A percentile compares a stretch with the other conserved stretches of the same genome.
phyloP scores from a whole-genome alignment of 2,329 filamentous ascomycete species.

The Hypoxylon sp. region DNA sequence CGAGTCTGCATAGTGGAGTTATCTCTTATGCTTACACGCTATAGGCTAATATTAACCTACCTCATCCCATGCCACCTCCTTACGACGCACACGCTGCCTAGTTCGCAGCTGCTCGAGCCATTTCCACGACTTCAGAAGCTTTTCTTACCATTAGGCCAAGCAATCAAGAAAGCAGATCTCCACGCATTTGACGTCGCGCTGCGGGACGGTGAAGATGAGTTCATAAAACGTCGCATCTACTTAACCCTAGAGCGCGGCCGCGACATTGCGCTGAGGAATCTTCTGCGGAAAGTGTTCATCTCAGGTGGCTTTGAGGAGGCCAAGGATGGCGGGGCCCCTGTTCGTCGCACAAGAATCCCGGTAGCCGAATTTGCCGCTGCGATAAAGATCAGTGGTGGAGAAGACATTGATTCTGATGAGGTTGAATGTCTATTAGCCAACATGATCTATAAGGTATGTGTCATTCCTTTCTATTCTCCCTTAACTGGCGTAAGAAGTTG shows the following conservation, averaged over 20 bases:
- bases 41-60: conserved; percentile 90
- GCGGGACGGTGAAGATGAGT: conserved; percentile 86
- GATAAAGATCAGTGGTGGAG: conserved; percentile 78
- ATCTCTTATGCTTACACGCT: conserved; percentile 45
- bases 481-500: not conserved
- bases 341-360: conserved; percentile 83
- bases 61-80: conserved; percentile 94
- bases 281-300: conserved; percentile 92
- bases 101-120: conserved; percentile 76
- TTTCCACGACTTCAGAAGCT: conserved; percentile 83
- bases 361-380: conserved; percentile 89
- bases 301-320: conserved; percentile 84
- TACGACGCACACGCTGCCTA: conserved; percentile 88
- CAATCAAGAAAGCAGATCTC: conserved; percentile 87
- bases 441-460: conserved; percentile 95
- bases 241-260: conserved; percentile 92
- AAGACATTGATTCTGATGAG: conserved; percentile 86
- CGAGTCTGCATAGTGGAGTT: conserved; percentile 10
- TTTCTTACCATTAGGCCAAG: conserved; percentile 82
- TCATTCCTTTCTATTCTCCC: not conserved
- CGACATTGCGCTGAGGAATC: conserved; percentile 91
- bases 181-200: conserved; percentile 87
- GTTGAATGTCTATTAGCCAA: conserved; percentile 96
- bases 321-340: conserved; percentile 75
- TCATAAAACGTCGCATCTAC: conserved; percentile 94